Evolutionary conservation across 768 basidiomycete genomes (phyloP).

Genomic region (Auriculariales sp.): DNA sequence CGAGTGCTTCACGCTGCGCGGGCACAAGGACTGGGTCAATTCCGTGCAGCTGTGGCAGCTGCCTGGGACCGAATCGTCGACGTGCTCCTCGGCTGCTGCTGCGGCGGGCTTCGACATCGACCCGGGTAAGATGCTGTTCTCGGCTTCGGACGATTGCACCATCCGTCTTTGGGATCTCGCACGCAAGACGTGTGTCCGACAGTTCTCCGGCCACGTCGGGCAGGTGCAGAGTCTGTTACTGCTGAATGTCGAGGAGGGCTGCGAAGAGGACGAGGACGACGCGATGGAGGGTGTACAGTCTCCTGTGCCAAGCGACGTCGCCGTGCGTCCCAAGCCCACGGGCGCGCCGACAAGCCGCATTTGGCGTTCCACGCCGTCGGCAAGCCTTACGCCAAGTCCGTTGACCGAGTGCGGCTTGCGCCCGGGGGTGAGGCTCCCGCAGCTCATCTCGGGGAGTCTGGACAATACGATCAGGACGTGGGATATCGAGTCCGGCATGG

Average conservation of each 20-base stretch:
- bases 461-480: slow-evolving; percentile 95
- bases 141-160: slow-evolving; percentile 86
- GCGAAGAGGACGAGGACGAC: slow-evolving; percentile 12
- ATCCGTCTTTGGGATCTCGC: slow-evolving; percentile 92
- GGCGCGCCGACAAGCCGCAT: too few species aligned
- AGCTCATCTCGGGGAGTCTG: slow-evolving; percentile 78
- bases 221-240: slow-evolving; percentile 89
- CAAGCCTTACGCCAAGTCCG: not conserved
- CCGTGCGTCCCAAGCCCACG: slow-evolving; percentile 2
- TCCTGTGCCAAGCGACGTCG: too few species aligned
- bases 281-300: slow-evolving; percentile 12
- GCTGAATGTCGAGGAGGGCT: slow-evolving; percentile 42
- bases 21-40: slow-evolving; percentile 95
- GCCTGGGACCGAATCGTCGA: slow-evolving; percentile 6
- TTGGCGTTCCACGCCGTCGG: slow-evolving; percentile 5
- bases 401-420: not conserved
- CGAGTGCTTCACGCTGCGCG: slow-evolving; percentile 82
- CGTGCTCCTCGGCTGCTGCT: slow-evolving; percentile 7
- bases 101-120: slow-evolving; percentile 30
- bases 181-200: slow-evolving; percentile 61
- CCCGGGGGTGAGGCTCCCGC: slow-evolving; percentile 20
- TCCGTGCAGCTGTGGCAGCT: slow-evolving; percentile 82
- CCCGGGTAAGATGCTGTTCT: slow-evolving; percentile 91
- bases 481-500: slow-evolving; percentile 80
- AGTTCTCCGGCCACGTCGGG: slow-evolving; percentile 80